phyloP scores from a whole-genome alignment of 1,139 yeast species.

The Diutina catenulata region DNA sequence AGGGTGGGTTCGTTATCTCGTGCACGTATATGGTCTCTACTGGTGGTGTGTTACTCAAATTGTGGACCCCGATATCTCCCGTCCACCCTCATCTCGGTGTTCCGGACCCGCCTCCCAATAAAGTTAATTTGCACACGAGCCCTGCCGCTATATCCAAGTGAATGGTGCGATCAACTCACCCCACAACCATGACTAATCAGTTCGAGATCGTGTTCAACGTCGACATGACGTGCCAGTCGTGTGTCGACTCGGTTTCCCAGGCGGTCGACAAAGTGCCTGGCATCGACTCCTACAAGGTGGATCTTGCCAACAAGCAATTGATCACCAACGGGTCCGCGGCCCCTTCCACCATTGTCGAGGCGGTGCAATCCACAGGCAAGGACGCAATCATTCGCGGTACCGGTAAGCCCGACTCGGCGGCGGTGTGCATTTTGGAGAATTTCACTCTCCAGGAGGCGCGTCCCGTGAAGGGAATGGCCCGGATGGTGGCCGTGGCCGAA shows the following conservation, averaged over 20 bases:
- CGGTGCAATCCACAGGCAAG: conserved; percentile 61
- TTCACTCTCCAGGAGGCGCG: conserved; percentile 39
- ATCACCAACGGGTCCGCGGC: conserved; percentile 53
- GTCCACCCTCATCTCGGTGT: too few species aligned
- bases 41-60: too few species aligned
- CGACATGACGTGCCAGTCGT: conserved; percentile 61
- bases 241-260: conserved; percentile 47
- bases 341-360: conserved; percentile 55
- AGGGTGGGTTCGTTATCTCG: too few species aligned
- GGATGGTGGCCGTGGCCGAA: conserved; percentile 63
- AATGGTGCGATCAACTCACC: too few species aligned
- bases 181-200: not conserved
- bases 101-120: too few species aligned
- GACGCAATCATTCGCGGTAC: conserved; percentile 92
- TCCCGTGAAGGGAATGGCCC: conserved; percentile 78
- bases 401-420: conserved; percentile 80
- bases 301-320: conserved; percentile 45
- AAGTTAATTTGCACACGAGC: too few species aligned
- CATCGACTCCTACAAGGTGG: conserved; percentile 36
- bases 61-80: too few species aligned
- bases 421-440: conserved; percentile 79
- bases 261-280: conserved; percentile 40
- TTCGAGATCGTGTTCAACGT: conserved; percentile 48
- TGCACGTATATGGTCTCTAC: too few species aligned
- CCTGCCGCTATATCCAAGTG: too few species aligned